Evolutionary conservation across 2,329 filamentous ascomycete species (phyloP).

Genomic region (Aureobasidium musti): DNA sequence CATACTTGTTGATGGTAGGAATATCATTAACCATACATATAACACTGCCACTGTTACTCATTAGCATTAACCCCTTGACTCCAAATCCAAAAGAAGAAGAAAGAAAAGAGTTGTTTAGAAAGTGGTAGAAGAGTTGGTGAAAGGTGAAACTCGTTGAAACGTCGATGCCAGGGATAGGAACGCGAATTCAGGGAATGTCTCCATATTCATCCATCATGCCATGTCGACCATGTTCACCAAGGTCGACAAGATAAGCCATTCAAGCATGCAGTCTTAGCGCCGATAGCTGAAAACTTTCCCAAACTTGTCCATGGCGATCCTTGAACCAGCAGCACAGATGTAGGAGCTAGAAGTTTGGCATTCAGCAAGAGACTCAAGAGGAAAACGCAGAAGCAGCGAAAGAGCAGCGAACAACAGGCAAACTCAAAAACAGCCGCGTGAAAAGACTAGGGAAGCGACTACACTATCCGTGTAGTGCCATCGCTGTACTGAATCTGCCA

Average conservation of each 20-base stretch:
- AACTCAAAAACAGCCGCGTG: neutral
- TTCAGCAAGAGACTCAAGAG: neutral
- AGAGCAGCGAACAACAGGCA: neutral
- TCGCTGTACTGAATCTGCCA: neutral
- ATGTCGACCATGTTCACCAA: neutral
- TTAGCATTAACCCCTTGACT: neutral
- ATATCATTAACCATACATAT: neutral
- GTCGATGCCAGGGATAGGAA: neutral
- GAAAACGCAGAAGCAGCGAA: neutral
- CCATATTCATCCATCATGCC: neutral
- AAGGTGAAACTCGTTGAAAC: neutral
- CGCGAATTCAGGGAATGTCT: neutral
- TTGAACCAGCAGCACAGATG: neutral
- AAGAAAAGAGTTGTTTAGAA: neutral
- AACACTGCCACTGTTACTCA: neutral
- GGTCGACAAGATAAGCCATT: too few species aligned
- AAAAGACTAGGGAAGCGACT: neutral
- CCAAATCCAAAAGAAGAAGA: too few species aligned
- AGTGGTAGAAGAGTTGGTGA: neutral
- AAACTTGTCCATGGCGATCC: constrained; percentile 1
- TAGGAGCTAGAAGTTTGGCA: neutral
- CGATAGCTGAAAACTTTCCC: neutral
- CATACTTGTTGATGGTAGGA: neutral
- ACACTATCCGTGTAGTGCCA: neutral
- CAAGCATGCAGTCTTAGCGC: too few species aligned